These are phyloP conservation scores for Pythium plurisporium DNA, from an alignment of 352 stramenopile species.

Conservation along the genomic window DNA sequence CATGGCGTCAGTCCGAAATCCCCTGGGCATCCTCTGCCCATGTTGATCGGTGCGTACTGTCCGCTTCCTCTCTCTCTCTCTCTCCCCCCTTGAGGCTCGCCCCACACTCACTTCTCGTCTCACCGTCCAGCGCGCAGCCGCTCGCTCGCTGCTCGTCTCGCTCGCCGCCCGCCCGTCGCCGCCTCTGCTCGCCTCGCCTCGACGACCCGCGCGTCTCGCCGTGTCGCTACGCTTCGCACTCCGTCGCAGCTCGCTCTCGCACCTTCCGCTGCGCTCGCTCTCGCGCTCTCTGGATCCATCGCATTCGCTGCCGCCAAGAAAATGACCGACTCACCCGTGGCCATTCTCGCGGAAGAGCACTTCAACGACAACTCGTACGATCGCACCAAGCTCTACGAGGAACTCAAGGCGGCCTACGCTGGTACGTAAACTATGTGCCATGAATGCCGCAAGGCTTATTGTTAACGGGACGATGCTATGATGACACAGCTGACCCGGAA, in stretches of 20 bases:
- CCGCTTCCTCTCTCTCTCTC: background rate
- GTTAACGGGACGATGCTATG: background rate
- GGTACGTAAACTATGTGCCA: background rate
- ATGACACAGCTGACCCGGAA: conserved; percentile 16
- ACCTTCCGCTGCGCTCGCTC: background rate
- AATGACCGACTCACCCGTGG: conserved; percentile 59
- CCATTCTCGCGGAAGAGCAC: conserved; percentile 70
- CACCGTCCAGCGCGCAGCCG: conserved; percentile 7
- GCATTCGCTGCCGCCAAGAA: conserved; percentile 16
- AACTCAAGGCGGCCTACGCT: conserved; percentile 38
- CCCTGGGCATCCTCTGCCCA: conserved; percentile 3
- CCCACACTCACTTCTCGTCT: background rate
- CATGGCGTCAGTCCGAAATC: conserved; percentile 9
- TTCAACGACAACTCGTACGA: conserved; percentile 76
- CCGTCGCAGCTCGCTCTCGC: background rate
- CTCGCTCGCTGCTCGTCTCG: conserved; percentile 12
- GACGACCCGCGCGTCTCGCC: conserved; percentile 3
- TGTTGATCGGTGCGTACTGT: conserved; percentile 15
- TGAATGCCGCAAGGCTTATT: background rate
- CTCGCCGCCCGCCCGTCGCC: background rate
- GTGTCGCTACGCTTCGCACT: background rate
- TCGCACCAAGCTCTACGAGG: conserved; percentile 57
- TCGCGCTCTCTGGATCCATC: conserved; percentile 16
- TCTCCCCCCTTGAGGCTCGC: too few relatives aligned
- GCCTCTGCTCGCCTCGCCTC: conserved; percentile 11